Evolutionary conservation across 179 eudicot species (phyloP).

Genomic region (Carnegiea gigantea): DNA sequence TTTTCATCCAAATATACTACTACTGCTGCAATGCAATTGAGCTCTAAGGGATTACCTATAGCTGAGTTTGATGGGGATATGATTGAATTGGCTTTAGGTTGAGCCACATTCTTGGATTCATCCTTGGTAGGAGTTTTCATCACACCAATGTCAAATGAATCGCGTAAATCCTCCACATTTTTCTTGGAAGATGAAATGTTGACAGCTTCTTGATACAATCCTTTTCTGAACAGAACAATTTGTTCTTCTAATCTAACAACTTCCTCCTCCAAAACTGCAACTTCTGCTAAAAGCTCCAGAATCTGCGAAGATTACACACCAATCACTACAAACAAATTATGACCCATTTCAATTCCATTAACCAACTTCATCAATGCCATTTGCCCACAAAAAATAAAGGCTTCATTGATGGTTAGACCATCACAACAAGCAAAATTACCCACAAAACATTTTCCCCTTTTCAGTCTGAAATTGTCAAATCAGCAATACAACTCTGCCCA

Average conservation of each 20-base stretch:
- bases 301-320: slow-evolving; percentile 35
- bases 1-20: background rate
- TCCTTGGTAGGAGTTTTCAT: slow-evolving; percentile 26
- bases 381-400: background rate
- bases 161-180: slow-evolving; percentile 30
- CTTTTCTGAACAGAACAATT: slow-evolving; percentile 54
- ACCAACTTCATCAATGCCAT: slow-evolving; percentile 16
- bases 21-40: background rate
- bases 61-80: slow-evolving; percentile 25
- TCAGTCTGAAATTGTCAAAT: background rate
- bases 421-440: background rate
- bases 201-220: slow-evolving; percentile 64
- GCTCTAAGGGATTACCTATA: slow-evolving; percentile 30
- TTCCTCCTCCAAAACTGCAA: slow-evolving; percentile 83
- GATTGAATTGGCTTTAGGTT: slow-evolving; percentile 6
- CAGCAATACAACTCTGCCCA: background rate
- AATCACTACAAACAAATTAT: background rate
- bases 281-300: slow-evolving; percentile 70
- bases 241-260: slow-evolving; percentile 70
- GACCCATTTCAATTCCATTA: background rate
- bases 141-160: slow-evolving; percentile 24
- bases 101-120: slow-evolving; percentile 25
- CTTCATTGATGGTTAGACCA: background rate
- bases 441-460: background rate
- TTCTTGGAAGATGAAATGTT: slow-evolving; percentile 46